These are phyloP conservation scores for Heterobasidion occidentale DNA, from an alignment of 1,284 basidiomycete species.

Conservation along the genomic window DNA sequence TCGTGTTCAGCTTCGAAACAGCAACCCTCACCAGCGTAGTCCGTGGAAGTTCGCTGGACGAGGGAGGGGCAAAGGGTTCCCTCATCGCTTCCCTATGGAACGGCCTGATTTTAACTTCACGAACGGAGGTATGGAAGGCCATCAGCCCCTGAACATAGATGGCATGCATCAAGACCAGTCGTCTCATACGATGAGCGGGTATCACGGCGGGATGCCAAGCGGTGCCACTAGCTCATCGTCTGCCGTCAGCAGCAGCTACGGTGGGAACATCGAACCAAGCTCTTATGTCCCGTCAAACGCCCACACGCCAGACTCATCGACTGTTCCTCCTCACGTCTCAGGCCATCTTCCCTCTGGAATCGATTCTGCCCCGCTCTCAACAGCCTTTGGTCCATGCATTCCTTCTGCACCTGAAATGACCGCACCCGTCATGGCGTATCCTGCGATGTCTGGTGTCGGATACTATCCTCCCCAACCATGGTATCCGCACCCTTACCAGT, in stretches of 20 bases:
- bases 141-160: background rate
- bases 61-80: slow-evolving; percentile 8
- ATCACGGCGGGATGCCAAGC: background rate
- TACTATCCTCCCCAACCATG: slow-evolving; percentile 46
- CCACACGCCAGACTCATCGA: background rate
- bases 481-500: slow-evolving; percentile 46
- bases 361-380: background rate
- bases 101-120: background rate
- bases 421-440: background rate
- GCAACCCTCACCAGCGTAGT: slow-evolving; percentile 17
- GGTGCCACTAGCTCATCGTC: background rate
- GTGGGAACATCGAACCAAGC: background rate
- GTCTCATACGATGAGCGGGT: background rate
- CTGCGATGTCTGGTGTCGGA: background rate
- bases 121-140: background rate
- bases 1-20: slow-evolving; percentile 49
- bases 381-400: background rate
- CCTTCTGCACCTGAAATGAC: background rate
- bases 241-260: background rate
- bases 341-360: background rate
- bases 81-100: slow-evolving; percentile 5
- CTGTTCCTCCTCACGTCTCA: background rate
- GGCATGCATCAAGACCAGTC: background rate
- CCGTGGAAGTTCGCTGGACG: slow-evolving; percentile 16
- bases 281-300: background rate